Percentiles rank a stretch among this genome's conserved stretches.
These are phyloP conservation scores for Ciborinia camelliae DNA, from an alignment of 2,329 filamentous ascomycete genomes.

Conservation along the genomic window DNA sequence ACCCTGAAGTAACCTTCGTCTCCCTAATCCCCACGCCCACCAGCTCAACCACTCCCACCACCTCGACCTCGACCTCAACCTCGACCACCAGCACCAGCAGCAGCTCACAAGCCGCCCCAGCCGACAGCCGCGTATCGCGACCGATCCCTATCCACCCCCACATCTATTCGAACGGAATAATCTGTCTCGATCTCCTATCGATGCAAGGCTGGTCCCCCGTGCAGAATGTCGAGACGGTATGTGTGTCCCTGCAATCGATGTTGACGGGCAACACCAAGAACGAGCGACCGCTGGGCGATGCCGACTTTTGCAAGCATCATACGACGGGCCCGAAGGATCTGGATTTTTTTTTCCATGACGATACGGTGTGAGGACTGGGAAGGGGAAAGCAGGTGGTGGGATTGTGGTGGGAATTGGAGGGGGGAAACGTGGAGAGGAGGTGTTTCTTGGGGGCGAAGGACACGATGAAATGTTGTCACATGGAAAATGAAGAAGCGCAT, in stretches of 20 bases:
- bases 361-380: slow-evolving; percentile 51
- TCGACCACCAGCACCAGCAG: no score
- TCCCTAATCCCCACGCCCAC: slow-evolving; percentile 24
- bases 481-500: background rate
- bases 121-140: slow-evolving; percentile 54
- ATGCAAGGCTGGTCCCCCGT: slow-evolving; percentile 91
- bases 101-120: no score
- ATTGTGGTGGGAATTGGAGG: background rate
- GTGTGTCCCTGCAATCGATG: slow-evolving; percentile 98
- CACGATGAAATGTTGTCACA: background rate
- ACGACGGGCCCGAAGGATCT: slow-evolving; percentile 80
- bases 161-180: slow-evolving; percentile 89
- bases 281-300: slow-evolving; percentile 85
- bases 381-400: background rate
- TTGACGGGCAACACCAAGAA: slow-evolving; percentile 90
- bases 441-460: background rate
- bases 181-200: slow-evolving; percentile 90
- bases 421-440: background rate
- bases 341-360: slow-evolving; percentile 91
- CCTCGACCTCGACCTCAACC: slow-evolving; percentile 67
- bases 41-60: slow-evolving; percentile 79
- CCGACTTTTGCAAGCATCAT: slow-evolving; percentile 81
- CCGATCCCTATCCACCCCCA: slow-evolving; percentile 93
- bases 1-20: slow-evolving; percentile 90
- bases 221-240: slow-evolving; percentile 94